Percentiles rank a stretch among this genome's conserved stretches.
These are phyloP conservation scores for Leccinum variicolor DNA, from an alignment of 768 basidiomycete genomes.

Conservation along the genomic window DNA sequence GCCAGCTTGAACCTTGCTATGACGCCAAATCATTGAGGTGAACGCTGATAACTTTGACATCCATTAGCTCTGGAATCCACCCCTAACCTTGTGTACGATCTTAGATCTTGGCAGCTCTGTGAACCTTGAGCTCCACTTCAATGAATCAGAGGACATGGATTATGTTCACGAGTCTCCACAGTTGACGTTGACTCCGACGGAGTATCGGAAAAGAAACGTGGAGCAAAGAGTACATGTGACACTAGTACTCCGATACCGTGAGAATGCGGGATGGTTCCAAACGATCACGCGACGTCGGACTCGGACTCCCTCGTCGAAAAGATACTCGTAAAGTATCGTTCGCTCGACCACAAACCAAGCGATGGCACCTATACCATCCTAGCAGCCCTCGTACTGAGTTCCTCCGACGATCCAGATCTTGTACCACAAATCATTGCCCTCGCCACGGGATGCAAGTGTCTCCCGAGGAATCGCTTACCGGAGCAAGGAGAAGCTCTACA, in stretches of 20 bases:
- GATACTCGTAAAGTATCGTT: constrained; percentile 43
- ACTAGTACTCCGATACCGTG: neutral
- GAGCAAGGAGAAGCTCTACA: constrained; percentile 74
- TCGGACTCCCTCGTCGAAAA: constrained; percentile 33
- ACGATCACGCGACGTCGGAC: neutral
- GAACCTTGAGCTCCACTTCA: neutral
- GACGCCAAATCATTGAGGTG: neutral
- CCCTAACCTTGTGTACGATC: neutral
- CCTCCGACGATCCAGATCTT: constrained; percentile 15
- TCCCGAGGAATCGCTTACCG: constrained; percentile 62
- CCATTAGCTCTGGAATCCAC: neutral
- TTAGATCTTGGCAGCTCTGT: neutral
- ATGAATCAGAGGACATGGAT: neutral
- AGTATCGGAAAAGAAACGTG: too few relatives aligned
- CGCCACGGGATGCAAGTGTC: constrained; percentile 83
- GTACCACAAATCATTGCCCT: constrained; percentile 60
- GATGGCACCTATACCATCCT: constrained; percentile 60
- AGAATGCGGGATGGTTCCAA: constrained; percentile 3
- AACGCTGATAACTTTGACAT: neutral
- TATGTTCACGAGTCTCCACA: neutral
- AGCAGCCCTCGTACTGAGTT: constrained; percentile 52
- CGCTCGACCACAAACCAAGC: constrained; percentile 49
- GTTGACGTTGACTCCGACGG: neutral
- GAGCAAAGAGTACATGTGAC: too few relatives aligned
- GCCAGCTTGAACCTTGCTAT: neutral